Conservation (phyloP, 176 grass and related monocot genomes). For the Hsuehochloa calcarea region DNA sequence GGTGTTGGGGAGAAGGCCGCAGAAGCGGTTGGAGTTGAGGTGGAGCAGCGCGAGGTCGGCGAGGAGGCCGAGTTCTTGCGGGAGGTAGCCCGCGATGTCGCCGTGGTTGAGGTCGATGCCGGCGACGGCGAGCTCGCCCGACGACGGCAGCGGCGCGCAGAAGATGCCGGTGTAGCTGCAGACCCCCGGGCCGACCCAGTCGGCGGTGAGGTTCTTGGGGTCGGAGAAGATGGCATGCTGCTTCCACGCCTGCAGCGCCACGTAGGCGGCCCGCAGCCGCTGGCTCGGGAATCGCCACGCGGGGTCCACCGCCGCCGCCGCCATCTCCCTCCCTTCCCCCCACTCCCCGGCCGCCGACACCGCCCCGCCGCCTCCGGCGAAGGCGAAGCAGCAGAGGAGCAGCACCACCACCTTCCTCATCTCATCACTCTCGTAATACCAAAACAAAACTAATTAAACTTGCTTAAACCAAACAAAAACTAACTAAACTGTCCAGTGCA, state of each 20-base stretch:
- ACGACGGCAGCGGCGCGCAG: conserved; percentile 37
- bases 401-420: conserved; percentile 3
- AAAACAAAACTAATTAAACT: neutral
- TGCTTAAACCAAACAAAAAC: neutral
- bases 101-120: conserved; percentile 97
- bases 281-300: conserved; percentile 52
- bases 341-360: conserved; percentile 20
- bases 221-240: conserved; percentile 79
- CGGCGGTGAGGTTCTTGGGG: conserved; percentile 50
- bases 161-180: conserved; percentile 62
- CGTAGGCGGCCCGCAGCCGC: conserved; percentile 57
- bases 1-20: conserved; percentile 57
- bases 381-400: neutral
- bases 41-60: conserved; percentile 76
- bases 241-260: conserved; percentile 71
- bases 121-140: conserved; percentile 50
- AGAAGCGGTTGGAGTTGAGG: conserved; percentile 96
- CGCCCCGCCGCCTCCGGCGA: conserved; percentile 36
- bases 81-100: conserved; percentile 94
- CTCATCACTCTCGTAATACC: conserved; percentile 13
- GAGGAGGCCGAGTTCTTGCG: conserved; percentile 75
- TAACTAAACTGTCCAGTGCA: neutral
- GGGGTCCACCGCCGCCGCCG: conserved; percentile 58
- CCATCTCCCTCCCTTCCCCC: conserved; percentile 24
- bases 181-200: conserved; percentile 59